These are phyloP conservation scores for Retiboletus flavoniger DNA, from an alignment of 1,284 basidiomycete genomes.

Conservation along the genomic window DNA sequence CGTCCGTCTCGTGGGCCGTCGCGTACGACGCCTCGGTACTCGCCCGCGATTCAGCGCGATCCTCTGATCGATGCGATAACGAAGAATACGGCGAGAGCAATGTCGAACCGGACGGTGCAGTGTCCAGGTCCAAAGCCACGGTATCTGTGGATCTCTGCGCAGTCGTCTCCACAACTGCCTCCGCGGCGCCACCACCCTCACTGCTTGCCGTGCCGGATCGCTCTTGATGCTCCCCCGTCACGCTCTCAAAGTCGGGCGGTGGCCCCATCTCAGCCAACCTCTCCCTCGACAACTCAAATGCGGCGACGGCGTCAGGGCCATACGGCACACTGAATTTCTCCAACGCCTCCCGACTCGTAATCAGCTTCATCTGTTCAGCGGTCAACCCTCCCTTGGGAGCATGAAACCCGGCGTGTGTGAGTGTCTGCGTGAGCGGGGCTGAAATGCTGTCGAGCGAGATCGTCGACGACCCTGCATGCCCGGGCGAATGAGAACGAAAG, in stretches of 20 bases:
- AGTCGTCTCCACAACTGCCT: neutral
- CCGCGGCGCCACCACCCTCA: neutral
- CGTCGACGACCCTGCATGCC: conserved; percentile 39
- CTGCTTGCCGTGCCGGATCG: neutral
- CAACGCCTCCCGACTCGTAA: conserved; percentile 47
- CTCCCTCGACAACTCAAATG: conserved; percentile 38
- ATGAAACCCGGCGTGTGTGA: conserved; percentile 47
- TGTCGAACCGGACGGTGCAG: neutral
- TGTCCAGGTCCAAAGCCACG: neutral
- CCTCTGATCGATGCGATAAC: neutral
- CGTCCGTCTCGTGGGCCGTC: conserved; percentile 7
- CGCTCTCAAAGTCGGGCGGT: conserved; percentile 32
- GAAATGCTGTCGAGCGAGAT: conserved; percentile 50
- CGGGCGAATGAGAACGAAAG: conserved; percentile 21
- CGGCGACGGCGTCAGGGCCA: conserved; percentile 45
- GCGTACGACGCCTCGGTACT: conserved; percentile 16
- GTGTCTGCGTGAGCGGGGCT: conserved; percentile 50
- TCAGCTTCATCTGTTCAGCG: conserved; percentile 51
- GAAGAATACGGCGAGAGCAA: conserved; percentile 1
- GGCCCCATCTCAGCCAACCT: conserved; percentile 32
- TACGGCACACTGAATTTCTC: conserved; percentile 52
- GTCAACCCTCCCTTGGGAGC: conserved; percentile 49
- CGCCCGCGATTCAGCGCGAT: conserved; percentile 12
- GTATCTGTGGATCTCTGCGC: neutral
- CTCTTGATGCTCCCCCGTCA: neutral